Evolutionary conservation across 768 basidiomycete genomes (phyloP), one percentile per base, ranked within the genome.

Genomic region (Suillus paluster): DNA sequence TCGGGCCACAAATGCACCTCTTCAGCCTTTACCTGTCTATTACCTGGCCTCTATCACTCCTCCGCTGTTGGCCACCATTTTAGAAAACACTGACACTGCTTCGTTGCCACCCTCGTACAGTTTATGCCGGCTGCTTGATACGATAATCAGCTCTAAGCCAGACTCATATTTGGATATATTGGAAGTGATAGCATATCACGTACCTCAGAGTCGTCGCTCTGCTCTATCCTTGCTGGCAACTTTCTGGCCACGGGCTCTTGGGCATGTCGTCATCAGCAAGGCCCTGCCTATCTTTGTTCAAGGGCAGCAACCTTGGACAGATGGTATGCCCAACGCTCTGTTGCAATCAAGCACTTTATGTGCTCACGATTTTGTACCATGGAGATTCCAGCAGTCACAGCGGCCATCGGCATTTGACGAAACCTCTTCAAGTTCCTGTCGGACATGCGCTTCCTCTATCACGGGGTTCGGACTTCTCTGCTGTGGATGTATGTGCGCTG

Each of bases 121-220:
- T 15, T 79, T 90, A 54, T 80, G 82, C 64, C 80, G 80, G 14
- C 75, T 94, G 15, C 68, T 94, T 33, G 73, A 78, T 27, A 71
- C 83, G 19, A 79, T 93, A 30, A 72, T 86, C 17, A 76, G 73
- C 27, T 75, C 79, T 36, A 94, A 93, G 69, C 79, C 82, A 0
- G 92, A 94, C 71, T 79, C 84, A 4, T 88, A 88, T 69, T 78
- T 86, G 46, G 92, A 94, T 73, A 60, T 92, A 1, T 80, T 95
- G 11, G 86, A 91, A 63, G 80, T 92, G 36, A 77, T 87, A 33
- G 91, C 91, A 14, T 88, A 89, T 70, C 85, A 88, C 57, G 81
- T 86, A 4, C 71, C 82, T 8, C 79, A 73, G 57, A 81, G 88
- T 25, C 79, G 90, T 30, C 79, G 80, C 48, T 71, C 77, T 25